phyloP scores from a whole-genome alignment of 345 rosid species.

The Euphorbia tirucalli region DNA sequence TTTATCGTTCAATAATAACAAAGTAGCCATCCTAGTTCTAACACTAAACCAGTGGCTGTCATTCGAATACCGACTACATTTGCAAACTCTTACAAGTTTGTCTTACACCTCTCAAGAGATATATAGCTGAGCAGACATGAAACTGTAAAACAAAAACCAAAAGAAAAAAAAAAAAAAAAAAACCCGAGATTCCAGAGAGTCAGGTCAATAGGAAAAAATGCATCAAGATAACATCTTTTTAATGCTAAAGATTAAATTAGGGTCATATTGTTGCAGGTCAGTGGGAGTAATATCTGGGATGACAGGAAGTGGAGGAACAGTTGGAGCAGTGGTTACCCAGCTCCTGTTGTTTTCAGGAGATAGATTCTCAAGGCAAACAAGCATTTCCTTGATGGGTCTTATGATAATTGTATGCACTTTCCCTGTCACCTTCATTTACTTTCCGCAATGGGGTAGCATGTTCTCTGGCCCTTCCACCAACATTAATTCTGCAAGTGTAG shows the following conservation, averaged over 20 bases:
- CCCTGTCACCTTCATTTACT: constrained; percentile 46
- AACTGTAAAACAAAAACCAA: too few species aligned
- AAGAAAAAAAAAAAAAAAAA: too few species aligned
- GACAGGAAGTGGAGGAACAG: constrained; percentile 81
- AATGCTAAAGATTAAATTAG: background rate
- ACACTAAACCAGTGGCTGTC: too few species aligned
- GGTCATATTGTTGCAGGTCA: constrained; percentile 43
- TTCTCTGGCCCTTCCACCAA: constrained; percentile 38
- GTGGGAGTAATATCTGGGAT: constrained; percentile 80
- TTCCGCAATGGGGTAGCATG: constrained; percentile 67
- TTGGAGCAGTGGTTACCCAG: constrained; percentile 75
- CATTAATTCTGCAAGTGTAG: constrained; percentile 11
- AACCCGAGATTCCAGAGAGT: too few species aligned
- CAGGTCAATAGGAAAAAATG: too few species aligned
- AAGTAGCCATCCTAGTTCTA: too few species aligned
- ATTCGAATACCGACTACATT: too few species aligned
- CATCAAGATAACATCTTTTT: too few species aligned
- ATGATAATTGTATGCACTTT: constrained; percentile 55
- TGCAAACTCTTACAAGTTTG: too few species aligned
- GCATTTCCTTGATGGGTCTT: constrained; percentile 88
- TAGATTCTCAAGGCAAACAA: constrained; percentile 43
- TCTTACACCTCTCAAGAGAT: too few species aligned
- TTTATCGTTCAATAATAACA: too few species aligned
- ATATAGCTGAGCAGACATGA: too few species aligned
- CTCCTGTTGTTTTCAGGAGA: constrained; percentile 60